Base-by-base conservation (phyloP, 2,329 filamentous ascomycete genomes). In the Cordyceps cicadae region DNA sequence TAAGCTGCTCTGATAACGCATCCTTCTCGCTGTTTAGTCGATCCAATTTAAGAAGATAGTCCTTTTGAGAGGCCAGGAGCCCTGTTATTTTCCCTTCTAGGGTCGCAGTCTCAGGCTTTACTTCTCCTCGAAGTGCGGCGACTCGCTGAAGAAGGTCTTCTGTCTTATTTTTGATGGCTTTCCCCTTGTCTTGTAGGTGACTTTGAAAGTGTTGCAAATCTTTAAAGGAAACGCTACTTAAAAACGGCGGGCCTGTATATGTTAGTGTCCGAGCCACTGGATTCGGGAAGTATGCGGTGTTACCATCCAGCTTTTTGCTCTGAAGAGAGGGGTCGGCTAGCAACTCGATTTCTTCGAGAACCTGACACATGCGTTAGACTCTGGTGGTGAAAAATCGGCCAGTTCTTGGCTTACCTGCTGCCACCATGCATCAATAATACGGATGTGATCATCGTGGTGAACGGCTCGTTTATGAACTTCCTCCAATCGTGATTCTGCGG, bases 381-480 rank as follows among this genome's bases (percentile, higher is more conserved):
- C 6, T 4, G 14, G 14, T 26, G n/a, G 48, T 21, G 3, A 19
- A 11, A 24, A 34, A 29, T 3, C 29, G 43, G 46, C 46, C 24
- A 37, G 43, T 29, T 39, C 8, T 26, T 37, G 45, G 76, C 82
- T 74, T 76, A 96, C 91, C 84, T 99, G 93, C 70, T 89, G 85
- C 77, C 94, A 95, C 94, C 94, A 99, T 64, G 86, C 84, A 79
- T 99, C 92, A 67, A 97, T 87, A 64, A 92, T 84, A 69, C 93
- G 87, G 56, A 99, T 78, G 72, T 97, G 94, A 68, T 97, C 92
- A 75, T 97, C 91, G 75, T 97, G 91, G 74, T 94, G 86, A 64
- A 84, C 81, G 34, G 89, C 85, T 70, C 86, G 84, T 72, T 91
- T 92, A 65, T 89, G 84, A 64, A 95, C 79, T 66, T 96, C 89